phyloP scores from a whole-genome alignment of 768 basidiomycete genomes.

The Leucocoprinus birnbaumii region DNA sequence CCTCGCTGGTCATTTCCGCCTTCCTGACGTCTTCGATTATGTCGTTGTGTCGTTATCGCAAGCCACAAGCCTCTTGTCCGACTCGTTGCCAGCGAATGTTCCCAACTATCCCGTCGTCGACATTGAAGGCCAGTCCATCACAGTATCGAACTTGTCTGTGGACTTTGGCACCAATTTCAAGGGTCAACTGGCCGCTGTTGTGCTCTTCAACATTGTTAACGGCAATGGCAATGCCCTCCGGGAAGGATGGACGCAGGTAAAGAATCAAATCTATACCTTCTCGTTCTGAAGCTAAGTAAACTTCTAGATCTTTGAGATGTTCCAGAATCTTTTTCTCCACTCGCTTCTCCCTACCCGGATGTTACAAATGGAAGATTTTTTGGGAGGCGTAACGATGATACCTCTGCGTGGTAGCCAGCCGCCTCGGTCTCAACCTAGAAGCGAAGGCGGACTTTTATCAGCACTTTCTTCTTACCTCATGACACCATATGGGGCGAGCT shows the following conservation, averaged over 20 bases:
- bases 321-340: conserved; percentile 93
- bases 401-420: conserved; percentile 79
- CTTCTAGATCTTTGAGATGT: conserved; percentile 93
- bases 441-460: conserved; percentile 90
- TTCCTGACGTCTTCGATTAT: conserved; percentile 96
- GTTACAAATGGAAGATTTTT: conserved; percentile 98
- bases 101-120: conserved; percentile 88
- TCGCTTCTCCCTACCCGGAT: conserved; percentile 87
- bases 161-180: conserved; percentile 95
- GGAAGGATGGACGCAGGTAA: conserved; percentile 91
- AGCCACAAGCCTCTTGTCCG: conserved; percentile 84
- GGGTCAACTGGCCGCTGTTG: conserved; percentile 93
- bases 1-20: conserved; percentile 80
- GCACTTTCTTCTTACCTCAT: conserved; percentile 94
- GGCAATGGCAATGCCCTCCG: conserved; percentile 92
- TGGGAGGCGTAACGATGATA: conserved; percentile 91
- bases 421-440: conserved; percentile 55
- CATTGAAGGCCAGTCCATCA: conserved; percentile 85
- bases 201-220: conserved; percentile 96
- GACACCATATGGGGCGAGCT: conserved; percentile 82
- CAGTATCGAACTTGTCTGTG: conserved; percentile 89
- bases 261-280: conserved; percentile 11
- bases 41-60: conserved; percentile 91
- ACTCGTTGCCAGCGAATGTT: conserved; percentile 63
- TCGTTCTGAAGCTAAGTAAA: neutral